Conservation (phyloP, 2,329 filamentous ascomycete species). For the Botrytis cinerea region DNA sequence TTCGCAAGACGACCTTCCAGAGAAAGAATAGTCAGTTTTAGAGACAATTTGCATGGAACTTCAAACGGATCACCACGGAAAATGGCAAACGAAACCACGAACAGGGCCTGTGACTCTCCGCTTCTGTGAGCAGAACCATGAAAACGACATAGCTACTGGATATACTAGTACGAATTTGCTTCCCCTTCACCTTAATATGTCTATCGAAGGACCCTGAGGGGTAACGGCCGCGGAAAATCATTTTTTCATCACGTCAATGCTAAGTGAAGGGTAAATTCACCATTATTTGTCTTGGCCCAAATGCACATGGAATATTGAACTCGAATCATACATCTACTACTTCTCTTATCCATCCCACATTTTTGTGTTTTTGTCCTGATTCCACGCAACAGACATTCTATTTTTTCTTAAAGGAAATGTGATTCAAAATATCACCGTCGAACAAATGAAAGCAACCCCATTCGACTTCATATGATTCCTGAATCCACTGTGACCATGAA, state of each 20-base stretch:
- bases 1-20: neutral
- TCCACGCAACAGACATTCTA: neutral
- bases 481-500: neutral
- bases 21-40: neutral
- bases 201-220: accelerated
- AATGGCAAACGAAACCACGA: neutral
- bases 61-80: neutral
- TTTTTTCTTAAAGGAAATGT: too few species aligned
- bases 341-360: too few species aligned
- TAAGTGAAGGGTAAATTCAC: neutral
- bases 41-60: neutral
- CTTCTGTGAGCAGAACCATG: neutral
- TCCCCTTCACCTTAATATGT: too few species aligned
- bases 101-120: too few species aligned
- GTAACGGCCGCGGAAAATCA: too few species aligned
- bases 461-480: neutral
- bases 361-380: neutral
- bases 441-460: neutral
- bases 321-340: neutral
- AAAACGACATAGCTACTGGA: neutral
- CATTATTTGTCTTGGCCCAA: neutral
- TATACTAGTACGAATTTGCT: neutral
- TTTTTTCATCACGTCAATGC: neutral
- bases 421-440: neutral
- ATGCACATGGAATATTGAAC: neutral